Base-by-base conservation (phyloP, 2,329 filamentous ascomycete species). In the Xylaria arbuscula region DNA sequence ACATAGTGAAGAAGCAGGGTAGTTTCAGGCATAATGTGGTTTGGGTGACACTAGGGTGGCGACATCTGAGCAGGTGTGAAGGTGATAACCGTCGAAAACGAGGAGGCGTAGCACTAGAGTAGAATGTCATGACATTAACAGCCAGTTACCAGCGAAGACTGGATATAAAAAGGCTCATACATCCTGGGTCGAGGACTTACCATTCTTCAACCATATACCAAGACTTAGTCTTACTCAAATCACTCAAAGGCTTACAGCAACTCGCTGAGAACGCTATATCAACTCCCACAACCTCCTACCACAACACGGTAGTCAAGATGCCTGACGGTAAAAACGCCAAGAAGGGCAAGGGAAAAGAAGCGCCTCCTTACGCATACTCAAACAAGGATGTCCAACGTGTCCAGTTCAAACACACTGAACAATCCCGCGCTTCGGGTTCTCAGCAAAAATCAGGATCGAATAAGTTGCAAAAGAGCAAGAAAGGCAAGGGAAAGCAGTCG, bases 361-460 rank as follows among this genome's bases (percentile, higher is more conserved):
- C 45, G 15, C 22, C 38, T n/a, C 22, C 13, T 22, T 11, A 19
- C 10, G 13, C 28, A 19, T 57, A 32, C 32, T n/a, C 19, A 9
- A 57, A 57, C 15, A 45, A 57, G 38, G 55, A 45, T 5, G 22
- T 57, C 24, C 6, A 57, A 22, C 17, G 19, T 5, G 55, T 57
- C 13, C 38, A 57, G 3, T 57, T 57, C 7, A 15, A 2, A 8
- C 55, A 32, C 19, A 9, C 22, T n/a, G 8, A 45, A 4, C 55
- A 40, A 45, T 36, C 51, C 17, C 15, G n/a, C 6, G 22, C 55
- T 11, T 57, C 55, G 2, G 2, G 7, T 19, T n/a, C 55, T 19
- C 22, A 3, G 3, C 15, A 28, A 2, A 45, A 32, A 17, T 22
- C n/a, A 3, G 55, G 40, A 6, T 38, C 55, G 15, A 47, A 57